These are phyloP conservation scores for Trichophyton schoenleinii DNA, from an alignment of 2,329 filamentous ascomycete genomes.

Conservation along the genomic window DNA sequence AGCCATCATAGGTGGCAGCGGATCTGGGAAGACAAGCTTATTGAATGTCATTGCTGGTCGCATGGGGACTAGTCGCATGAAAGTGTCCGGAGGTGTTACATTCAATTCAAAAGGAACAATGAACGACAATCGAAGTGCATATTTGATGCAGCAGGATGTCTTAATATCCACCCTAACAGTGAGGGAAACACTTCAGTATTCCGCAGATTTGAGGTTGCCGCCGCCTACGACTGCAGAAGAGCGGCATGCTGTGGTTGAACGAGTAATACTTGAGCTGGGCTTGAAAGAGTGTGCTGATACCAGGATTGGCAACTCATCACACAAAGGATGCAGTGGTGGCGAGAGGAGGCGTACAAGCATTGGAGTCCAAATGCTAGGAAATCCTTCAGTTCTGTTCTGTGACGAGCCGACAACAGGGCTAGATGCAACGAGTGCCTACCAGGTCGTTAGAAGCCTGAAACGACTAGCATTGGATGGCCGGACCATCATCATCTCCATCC, in stretches of 20 bases:
- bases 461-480: conserved; percentile 53
- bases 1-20: conserved; percentile 63
- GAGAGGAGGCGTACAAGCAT: conserved; percentile 67
- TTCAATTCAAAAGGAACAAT: conserved; percentile 51
- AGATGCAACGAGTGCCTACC: conserved; percentile 64
- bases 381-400: conserved; percentile 63
- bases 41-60: conserved; percentile 61
- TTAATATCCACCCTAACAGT: conserved; percentile 62
- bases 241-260: conserved; percentile 53
- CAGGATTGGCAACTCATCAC: conserved; percentile 55
- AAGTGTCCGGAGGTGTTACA: conserved; percentile 41
- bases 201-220: conserved; percentile 58
- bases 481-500: conserved; percentile 62
- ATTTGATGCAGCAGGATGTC: conserved; percentile 61
- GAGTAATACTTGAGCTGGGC: conserved; percentile 62
- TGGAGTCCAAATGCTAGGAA: conserved; percentile 65
- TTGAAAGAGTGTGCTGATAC: conserved; percentile 68
- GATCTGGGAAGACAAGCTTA: conserved; percentile 59
- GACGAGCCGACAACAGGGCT: conserved; percentile 68
- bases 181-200: conserved; percentile 60
- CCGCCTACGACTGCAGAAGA: conserved; percentile 48
- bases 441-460: conserved; percentile 59
- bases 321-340: conserved; percentile 65
- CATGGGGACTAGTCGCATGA: conserved; percentile 45
- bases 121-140: conserved; percentile 37